Conservation (phyloP, 176 grass and related monocot species). For the Hsuehochloa calcarea region DNA sequence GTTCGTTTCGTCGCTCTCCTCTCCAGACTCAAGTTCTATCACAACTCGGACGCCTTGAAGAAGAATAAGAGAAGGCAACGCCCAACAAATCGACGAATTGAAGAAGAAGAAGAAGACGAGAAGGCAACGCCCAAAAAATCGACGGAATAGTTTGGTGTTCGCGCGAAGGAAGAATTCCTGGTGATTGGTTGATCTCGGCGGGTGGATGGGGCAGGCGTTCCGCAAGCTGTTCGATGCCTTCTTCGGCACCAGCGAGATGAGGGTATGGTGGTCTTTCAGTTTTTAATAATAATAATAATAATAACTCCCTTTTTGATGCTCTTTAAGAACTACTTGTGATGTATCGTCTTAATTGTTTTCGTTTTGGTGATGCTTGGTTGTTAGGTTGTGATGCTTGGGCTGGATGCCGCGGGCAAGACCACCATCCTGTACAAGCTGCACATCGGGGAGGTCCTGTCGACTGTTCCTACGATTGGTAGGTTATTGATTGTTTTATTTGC, state of each 20-base stretch:
- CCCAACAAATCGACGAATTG: neutral
- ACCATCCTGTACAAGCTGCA: conserved; percentile 82
- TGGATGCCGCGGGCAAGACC: conserved; percentile 75
- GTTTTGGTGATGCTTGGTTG: neutral
- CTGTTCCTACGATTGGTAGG: conserved; percentile 77
- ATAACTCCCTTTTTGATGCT: neutral
- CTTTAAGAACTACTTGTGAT: neutral
- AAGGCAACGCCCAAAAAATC: neutral
- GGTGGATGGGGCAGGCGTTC: conserved; percentile 74
- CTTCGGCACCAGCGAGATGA: conserved; percentile 84
- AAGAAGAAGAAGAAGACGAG: neutral
- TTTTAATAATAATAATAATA: neutral
- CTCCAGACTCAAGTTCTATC: neutral
- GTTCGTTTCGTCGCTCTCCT: no score
- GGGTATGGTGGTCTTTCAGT: conserved; percentile 36
- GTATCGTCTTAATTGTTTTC: neutral
- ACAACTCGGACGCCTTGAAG: conserved; percentile 20
- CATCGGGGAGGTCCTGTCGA: conserved; percentile 78
- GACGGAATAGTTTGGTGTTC: neutral
- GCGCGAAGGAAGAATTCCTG: neutral
- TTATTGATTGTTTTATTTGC: neutral
- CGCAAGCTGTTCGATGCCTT: conserved; percentile 80
- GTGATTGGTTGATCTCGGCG: neutral
- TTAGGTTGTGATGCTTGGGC: conserved; percentile 82
- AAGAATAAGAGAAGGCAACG: neutral